These are phyloP conservation scores for Tricholoma saponaceum DNA, from an alignment of 768 basidiomycete genomes.

Conservation along the genomic window DNA sequence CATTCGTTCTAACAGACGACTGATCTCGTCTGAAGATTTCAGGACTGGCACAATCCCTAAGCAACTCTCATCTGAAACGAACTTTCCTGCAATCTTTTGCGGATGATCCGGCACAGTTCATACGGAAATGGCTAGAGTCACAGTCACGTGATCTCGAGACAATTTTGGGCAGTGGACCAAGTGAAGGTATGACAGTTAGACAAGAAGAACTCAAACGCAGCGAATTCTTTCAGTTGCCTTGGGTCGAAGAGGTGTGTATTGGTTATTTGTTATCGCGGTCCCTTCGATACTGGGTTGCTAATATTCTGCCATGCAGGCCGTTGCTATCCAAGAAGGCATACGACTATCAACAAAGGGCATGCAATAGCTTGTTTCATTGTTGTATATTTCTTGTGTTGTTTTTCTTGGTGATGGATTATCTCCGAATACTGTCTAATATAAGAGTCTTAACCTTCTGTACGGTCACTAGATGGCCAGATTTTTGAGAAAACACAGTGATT, in stretches of 20 bases:
- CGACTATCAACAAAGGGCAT: constrained; percentile 54
- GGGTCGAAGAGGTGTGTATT: constrained; percentile 69
- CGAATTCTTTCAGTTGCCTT: constrained; percentile 88
- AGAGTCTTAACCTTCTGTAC: background rate
- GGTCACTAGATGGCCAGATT: no score
- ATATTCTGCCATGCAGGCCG: constrained; percentile 47
- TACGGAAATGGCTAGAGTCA: constrained; percentile 87
- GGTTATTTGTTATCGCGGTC: background rate
- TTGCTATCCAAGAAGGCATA: constrained; percentile 80
- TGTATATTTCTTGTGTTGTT: constrained; percentile 1
- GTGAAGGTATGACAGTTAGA: constrained; percentile 72
- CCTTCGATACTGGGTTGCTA: constrained; percentile 1
- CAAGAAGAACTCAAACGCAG: constrained; percentile 86
- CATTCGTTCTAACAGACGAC: background rate
- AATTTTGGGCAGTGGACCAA: constrained; percentile 83
- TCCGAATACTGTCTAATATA: background rate
- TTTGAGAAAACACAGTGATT: no score
- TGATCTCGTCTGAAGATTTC: constrained; percentile 18
- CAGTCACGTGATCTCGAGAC: constrained; percentile 90
- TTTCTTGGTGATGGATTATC: background rate
- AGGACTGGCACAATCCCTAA: constrained; percentile 77
- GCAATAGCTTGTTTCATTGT: constrained; percentile 21
- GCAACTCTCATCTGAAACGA: constrained; percentile 82
- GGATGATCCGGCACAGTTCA: constrained; percentile 71
- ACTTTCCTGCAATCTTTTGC: constrained; percentile 85